These are phyloP conservation scores for Fragaria iinumae DNA, from an alignment of 306 rosid genomes.

Conservation along the genomic window DNA sequence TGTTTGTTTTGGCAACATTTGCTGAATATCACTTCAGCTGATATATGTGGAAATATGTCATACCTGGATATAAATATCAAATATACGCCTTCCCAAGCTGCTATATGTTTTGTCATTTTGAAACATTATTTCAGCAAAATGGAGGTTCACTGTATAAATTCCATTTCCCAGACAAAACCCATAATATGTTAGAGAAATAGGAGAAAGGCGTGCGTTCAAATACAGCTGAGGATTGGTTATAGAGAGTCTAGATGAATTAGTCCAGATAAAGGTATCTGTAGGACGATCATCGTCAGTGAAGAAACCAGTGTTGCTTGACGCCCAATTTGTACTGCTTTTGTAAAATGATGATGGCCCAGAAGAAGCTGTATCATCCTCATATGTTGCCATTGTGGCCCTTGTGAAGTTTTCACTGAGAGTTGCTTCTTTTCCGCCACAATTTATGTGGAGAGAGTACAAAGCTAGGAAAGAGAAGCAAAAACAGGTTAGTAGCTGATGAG, in stretches of 20 bases:
- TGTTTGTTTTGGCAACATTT: not conserved
- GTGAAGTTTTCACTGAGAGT: slow-evolving; percentile 2
- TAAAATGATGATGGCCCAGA: slow-evolving; percentile 35
- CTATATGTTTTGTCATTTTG: slow-evolving; percentile 9
- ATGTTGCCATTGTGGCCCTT: slow-evolving; percentile 1
- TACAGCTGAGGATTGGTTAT: slow-evolving; percentile 42
- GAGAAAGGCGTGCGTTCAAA: slow-evolving; percentile 61
- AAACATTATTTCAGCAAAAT: slow-evolving; percentile 44
- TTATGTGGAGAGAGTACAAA: slow-evolving; percentile 50
- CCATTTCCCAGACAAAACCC: slow-evolving; percentile 41
- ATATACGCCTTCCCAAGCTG: slow-evolving; percentile 54
- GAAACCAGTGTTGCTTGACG: slow-evolving; percentile 49
- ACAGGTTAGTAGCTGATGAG: slow-evolving; percentile 2
- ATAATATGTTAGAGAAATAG: slow-evolving; percentile 49
- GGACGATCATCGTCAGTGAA: slow-evolving; percentile 28
- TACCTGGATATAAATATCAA: slow-evolving; percentile 48
- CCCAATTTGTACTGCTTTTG: slow-evolving; percentile 42
- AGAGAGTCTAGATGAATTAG: slow-evolving; percentile 31
- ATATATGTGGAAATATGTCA: not conserved
- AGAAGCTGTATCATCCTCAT: slow-evolving; percentile 35
- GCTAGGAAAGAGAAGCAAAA: slow-evolving; percentile 24
- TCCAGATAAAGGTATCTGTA: slow-evolving; percentile 10
- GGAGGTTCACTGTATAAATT: slow-evolving; percentile 38
- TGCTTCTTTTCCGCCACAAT: slow-evolving; percentile 52
- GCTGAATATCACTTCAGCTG: not conserved